Evolutionary conservation across 768 basidiomycete genomes (phyloP), one percentile per base, ranked within the genome.

Genomic region (Plicaturopsis crispa): DNA sequence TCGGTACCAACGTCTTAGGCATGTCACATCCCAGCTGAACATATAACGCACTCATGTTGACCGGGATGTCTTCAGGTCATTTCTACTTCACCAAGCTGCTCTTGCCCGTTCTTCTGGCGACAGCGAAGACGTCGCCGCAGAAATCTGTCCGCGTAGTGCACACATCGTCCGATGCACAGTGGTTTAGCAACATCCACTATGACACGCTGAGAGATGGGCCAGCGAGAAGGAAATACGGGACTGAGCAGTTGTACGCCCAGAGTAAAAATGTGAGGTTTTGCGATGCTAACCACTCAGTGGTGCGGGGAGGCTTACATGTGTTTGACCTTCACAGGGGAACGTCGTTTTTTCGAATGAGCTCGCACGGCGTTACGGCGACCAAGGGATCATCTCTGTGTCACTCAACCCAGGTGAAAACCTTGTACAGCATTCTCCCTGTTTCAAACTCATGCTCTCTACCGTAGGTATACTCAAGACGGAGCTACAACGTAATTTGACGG

Each of bases 261-360:
- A 56, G 50, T 35, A 55, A 53, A 46, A 42, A 50, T 10, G 46
- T 52, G 10, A 43, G 52, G 42, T n/a, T n/a, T n/a, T n/a, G n/a
- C n/a, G n/a, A n/a, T n/a, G n/a, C n/a, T n/a, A n/a, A n/a, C n/a
- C n/a, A n/a, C n/a, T n/a, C n/a, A n/a, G n/a, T n/a, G n/a, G n/a
- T n/a, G n/a, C n/a, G n/a, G n/a, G n/a, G n/a, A n/a, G n/a, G n/a
- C n/a, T n/a, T n/a, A n/a, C n/a, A n/a, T n/a, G n/a, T n/a, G n/a
- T n/a, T 37, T 7, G 36, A 8, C 30, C 7, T 10, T 26, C 6
- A 6, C 41, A 70, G 67, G 72, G 52, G 19, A 63, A 67, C 39
- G 53, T 69, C 3, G 52, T 70, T 3, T 47, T 63, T n/a, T 56
- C 67, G 4, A 46, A 57, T 14, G 72, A 73, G 48, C 51, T 73